A percentile compares a stretch with the other conserved stretches of the same genome.
Conservation (phyloP, 495 filamentous ascomycete species). For the Hyaloscypha hepaticicola region DNA sequence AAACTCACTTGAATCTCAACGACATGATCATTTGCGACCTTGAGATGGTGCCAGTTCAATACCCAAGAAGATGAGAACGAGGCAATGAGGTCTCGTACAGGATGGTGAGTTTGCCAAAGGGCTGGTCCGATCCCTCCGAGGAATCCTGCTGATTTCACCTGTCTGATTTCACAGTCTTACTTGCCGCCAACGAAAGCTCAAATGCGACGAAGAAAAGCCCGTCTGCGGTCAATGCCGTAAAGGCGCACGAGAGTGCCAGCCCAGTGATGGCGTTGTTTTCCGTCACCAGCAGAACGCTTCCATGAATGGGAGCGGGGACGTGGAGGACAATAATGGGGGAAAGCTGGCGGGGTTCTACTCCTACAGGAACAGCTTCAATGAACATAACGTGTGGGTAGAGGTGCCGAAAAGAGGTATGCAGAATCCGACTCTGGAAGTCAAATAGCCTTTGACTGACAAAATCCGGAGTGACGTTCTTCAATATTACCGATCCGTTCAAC, state of each 20-base stretch:
- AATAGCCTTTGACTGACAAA: conserved; percentile 34
- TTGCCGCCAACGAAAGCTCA: conserved; percentile 55
- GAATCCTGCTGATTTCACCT: neutral
- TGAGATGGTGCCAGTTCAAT: conserved; percentile 8
- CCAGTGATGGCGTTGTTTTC: conserved; percentile 63
- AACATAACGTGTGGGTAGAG: conserved; percentile 61
- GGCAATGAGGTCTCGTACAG: conserved; percentile 34
- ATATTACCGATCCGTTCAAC: conserved; percentile 60
- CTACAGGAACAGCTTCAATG: conserved; percentile 66
- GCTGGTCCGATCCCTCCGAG: neutral
- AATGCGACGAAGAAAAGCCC: conserved; percentile 54
- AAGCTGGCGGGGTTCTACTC: conserved; percentile 63
- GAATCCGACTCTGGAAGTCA: neutral
- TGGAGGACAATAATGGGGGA: conserved; percentile 41
- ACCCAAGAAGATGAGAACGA: conserved; percentile 26
- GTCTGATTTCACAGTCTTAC: conserved; percentile 40
- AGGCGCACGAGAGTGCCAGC: conserved; percentile 59
- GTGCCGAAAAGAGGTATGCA: conserved; percentile 48
- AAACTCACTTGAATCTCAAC: neutral
- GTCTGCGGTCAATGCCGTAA: conserved; percentile 53
- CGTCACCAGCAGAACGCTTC: conserved; percentile 73
- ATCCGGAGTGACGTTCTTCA: conserved; percentile 58
- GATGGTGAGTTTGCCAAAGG: conserved; percentile 25
- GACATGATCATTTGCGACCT: neutral
- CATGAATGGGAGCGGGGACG: conserved; percentile 53